Conservation (phyloP, 2,329 filamentous ascomycete genomes). For the Plenodomus tracheiphilus region DNA sequence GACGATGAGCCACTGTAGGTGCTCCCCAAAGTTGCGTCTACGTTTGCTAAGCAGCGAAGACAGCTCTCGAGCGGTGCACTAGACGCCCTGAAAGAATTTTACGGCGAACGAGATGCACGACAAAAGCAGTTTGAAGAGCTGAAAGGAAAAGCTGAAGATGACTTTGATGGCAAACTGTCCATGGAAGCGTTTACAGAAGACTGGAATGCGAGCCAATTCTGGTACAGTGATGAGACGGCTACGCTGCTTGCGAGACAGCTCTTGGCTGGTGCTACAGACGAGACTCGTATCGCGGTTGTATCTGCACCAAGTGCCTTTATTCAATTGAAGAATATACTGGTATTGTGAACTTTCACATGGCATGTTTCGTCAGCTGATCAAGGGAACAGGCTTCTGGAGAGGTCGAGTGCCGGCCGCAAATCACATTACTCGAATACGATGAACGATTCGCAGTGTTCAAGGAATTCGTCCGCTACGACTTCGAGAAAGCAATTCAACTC, state of each 20-base stretch:
- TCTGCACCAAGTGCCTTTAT: conserved; percentile 79
- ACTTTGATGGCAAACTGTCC: conserved; percentile 52
- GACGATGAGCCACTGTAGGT: conserved; percentile 44
- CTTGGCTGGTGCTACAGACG: conserved; percentile 61
- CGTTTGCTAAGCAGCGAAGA: conserved; percentile 46
- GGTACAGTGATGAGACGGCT: conserved; percentile 77
- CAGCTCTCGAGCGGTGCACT: conserved; percentile 68
- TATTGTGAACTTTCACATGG: conserved; percentile 40
- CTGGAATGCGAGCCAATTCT: conserved; percentile 85
- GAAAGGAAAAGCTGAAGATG: conserved; percentile 63
- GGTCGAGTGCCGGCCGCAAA: conserved; percentile 52
- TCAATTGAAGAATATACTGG: conserved; percentile 71
- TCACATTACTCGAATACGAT: conserved; percentile 75
- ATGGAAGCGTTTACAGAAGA: conserved; percentile 79
- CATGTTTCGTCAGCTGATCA: neutral
- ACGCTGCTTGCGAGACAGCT: conserved; percentile 65
- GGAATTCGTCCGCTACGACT: conserved; percentile 77
- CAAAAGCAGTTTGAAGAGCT: conserved; percentile 70
- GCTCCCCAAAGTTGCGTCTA: neutral
- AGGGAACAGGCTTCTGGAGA: conserved; percentile 36
- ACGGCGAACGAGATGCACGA: conserved; percentile 69
- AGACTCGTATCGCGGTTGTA: conserved; percentile 68
- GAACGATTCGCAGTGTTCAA: conserved; percentile 72
- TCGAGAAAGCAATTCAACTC: conserved; percentile 67
- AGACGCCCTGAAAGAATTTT: conserved; percentile 72